Evolutionary conservation across 2,329 filamentous ascomycete species (phyloP), one percentile per base, ranked within the genome.

Genomic region (Ophiocordyceps camponoti-leonardi): DNA sequence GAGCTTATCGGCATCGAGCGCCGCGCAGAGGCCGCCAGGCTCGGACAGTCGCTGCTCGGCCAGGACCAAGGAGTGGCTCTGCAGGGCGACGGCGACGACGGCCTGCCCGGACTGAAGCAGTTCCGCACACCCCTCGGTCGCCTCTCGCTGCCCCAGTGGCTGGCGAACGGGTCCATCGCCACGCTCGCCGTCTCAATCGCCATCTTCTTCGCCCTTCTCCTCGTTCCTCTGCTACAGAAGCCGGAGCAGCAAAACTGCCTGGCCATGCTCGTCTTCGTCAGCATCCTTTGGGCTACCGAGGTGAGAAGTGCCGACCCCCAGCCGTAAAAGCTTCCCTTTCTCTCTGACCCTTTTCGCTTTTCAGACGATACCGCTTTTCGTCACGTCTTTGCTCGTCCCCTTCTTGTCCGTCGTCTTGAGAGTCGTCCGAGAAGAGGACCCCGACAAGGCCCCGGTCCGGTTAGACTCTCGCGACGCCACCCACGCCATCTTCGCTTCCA

Each of bases 1-100:
- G 92, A 98, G 56, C 92, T 98, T 77, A 98, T 98, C 59, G 92
- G 90, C 45, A 90, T 98, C 53, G 93, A 98, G 67, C 76, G 92
- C 20, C 88, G 94, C 58, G 86, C 86, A 1, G 90, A 96, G 64
- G 93, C 92, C 10, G 90, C 90, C 10, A 92, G 90, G 53, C 73
- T 98, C 51, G 92, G 92, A 20, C 79, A 83, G 51, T 85, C 86
- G 1, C 71, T 96, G 46, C 75, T 96, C 2, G 88, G 88, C 5
- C 74, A 77, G 23, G 82, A 83, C 31, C 75, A 76, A 18, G 80
- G 83, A 53, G 75, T 76, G 26, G 69, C 74, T 8, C 77, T 92
- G 42, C 88, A 95, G 60, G 92, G 92, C 26, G 92, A 96, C 57
- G 85, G 90, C 47, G 74, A 69, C n/a, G n/a, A n/a, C n/a, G n/a